Conservation (phyloP, 1,139 yeast genomes). For the Protomyces arabidopsidicola region DNA sequence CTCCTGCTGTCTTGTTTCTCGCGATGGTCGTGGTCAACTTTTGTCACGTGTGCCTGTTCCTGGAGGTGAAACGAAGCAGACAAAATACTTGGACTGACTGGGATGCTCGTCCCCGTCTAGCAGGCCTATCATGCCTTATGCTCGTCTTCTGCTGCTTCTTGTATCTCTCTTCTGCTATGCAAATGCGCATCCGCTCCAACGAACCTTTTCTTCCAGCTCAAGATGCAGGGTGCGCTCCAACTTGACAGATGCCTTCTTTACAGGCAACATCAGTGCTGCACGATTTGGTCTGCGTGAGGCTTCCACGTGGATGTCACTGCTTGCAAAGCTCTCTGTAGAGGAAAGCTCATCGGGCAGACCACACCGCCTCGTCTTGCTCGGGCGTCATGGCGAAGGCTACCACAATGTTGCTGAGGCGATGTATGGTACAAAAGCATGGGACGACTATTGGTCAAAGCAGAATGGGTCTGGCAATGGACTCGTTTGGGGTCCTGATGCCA, state of each 20-base stretch:
- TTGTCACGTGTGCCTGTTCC: too few species aligned
- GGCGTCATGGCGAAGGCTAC: slow-evolving; percentile 70
- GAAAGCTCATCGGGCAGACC: background rate
- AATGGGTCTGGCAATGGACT: slow-evolving; percentile 52
- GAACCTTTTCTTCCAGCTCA: background rate
- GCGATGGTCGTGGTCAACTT: too few species aligned
- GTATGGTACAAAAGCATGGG: slow-evolving; percentile 45
- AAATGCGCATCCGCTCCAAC: background rate
- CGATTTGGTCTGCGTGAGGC: slow-evolving; percentile 6
- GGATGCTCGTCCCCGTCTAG: too few species aligned
- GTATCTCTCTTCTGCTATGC: background rate
- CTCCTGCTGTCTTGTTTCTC: too few species aligned
- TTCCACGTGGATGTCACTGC: slow-evolving; percentile 2
- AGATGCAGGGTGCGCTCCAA: background rate
- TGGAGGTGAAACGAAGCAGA: too few species aligned
- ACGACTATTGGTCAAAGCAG: slow-evolving; percentile 51
- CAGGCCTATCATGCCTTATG: too few species aligned
- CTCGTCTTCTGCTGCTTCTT: too few species aligned
- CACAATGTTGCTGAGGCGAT: slow-evolving; percentile 60
- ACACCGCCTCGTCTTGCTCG: slow-evolving; percentile 30
- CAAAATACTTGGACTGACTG: too few species aligned
- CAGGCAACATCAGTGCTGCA: background rate
- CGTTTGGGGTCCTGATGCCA: slow-evolving; percentile 66
- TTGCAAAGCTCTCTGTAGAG: background rate
- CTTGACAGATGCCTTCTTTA: background rate